Conservation (phyloP, 129 eudicot species). For the Gnaphalium uliginosum region DNA sequence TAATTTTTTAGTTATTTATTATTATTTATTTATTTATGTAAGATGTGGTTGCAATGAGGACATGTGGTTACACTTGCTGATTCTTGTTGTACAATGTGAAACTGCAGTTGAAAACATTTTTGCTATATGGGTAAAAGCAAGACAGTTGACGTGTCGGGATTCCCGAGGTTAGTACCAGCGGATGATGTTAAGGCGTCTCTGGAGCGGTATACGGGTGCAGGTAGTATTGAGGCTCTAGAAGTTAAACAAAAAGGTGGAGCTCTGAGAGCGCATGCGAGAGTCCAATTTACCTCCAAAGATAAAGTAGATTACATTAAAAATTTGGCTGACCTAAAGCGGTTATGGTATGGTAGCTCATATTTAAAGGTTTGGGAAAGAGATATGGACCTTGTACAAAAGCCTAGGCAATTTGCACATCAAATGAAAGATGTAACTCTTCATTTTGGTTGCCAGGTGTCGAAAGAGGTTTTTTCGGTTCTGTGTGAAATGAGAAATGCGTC, state of each 20-base stretch:
- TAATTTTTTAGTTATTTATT: neutral
- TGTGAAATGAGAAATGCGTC: slow-evolving; percentile 38
- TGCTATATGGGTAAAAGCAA: slow-evolving; percentile 71
- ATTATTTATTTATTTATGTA: neutral
- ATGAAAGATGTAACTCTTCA: slow-evolving; percentile 46
- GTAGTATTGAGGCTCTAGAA: slow-evolving; percentile 67
- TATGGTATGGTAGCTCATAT: slow-evolving; percentile 52
- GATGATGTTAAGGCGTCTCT: slow-evolving; percentile 41
- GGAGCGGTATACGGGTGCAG: slow-evolving; percentile 55
- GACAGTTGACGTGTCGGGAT: slow-evolving; percentile 71
- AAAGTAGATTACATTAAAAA: slow-evolving; percentile 36
- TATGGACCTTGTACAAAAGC: slow-evolving; percentile 51
- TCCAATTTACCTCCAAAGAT: slow-evolving; percentile 51
- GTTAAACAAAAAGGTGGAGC: slow-evolving; percentile 44
- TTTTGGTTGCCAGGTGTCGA: slow-evolving; percentile 75
- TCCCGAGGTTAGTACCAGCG: slow-evolving; percentile 48
- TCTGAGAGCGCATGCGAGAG: slow-evolving; percentile 54
- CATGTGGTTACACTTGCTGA: neutral
- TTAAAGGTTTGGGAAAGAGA: slow-evolving; percentile 47
- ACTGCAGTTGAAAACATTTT: slow-evolving; percentile 33
- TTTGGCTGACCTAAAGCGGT: slow-evolving; percentile 25
- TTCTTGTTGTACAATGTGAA: slow-evolving; percentile 7
- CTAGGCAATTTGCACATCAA: slow-evolving; percentile 36
- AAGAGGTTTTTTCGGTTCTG: slow-evolving; percentile 50
- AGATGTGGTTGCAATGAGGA: neutral